Percentiles rank a stretch among this genome's conserved stretches.
These are phyloP conservation scores for Myrmaecium sp. DNA, from an alignment of 2,329 filamentous ascomycete genomes.

Conservation along the genomic window DNA sequence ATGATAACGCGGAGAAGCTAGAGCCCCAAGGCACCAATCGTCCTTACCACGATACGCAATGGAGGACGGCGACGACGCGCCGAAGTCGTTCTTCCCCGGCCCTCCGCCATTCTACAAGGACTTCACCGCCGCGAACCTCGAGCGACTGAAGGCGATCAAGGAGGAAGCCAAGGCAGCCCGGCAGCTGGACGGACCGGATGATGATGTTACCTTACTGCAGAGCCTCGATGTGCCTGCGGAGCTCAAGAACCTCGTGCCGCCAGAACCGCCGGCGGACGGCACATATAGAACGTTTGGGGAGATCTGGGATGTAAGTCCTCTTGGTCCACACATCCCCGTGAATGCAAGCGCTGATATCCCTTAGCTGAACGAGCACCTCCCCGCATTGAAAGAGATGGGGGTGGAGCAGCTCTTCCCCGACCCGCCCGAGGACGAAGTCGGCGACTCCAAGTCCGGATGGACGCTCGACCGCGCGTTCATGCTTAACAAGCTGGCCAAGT, in stretches of 20 bases:
- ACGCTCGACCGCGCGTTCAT: slow-evolving; percentile 37
- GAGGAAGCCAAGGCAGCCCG: slow-evolving; percentile 12
- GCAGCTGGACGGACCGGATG: slow-evolving; percentile 12
- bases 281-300: slow-evolving; percentile 61
- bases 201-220: slow-evolving; percentile 11
- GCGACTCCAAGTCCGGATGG: slow-evolving; percentile 28
- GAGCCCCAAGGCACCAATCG: too few species aligned
- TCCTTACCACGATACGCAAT: too few species aligned
- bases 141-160: slow-evolving; percentile 37
- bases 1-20: too few species aligned
- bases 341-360: slow-evolving; percentile 4
- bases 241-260: slow-evolving; percentile 64
- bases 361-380: slow-evolving; percentile 41
- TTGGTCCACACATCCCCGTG: slow-evolving; percentile 2
- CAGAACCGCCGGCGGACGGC: slow-evolving; percentile 52
- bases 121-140: slow-evolving; percentile 63
- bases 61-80: slow-evolving; percentile 26
- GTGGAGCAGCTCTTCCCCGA: slow-evolving; percentile 53
- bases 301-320: slow-evolving; percentile 35
- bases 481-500: slow-evolving; percentile 66
- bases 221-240: slow-evolving; percentile 46
- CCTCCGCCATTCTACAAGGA: slow-evolving; percentile 82
- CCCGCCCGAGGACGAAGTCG: slow-evolving; percentile 14
- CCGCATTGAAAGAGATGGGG: slow-evolving; percentile 50
- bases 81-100: slow-evolving; percentile 55